Evolutionary conservation across 345 rosid genomes (phyloP).

Genomic region (Chamaenerion angustifolium): DNA sequence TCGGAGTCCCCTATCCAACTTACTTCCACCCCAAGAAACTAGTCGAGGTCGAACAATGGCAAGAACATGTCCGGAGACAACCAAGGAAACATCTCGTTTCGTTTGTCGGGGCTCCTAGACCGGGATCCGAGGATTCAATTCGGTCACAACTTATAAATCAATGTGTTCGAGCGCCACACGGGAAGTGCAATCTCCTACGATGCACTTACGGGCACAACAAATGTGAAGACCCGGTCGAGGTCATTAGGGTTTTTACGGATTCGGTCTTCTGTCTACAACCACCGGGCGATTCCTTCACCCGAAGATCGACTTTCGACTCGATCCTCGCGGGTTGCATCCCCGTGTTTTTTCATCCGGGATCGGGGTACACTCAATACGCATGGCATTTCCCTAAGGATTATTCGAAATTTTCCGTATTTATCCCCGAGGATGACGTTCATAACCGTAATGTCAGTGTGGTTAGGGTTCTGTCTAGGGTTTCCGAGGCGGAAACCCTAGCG

Average conservation of each 20-base stretch:
- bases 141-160: slow-evolving; percentile 29
- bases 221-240: slow-evolving; percentile 26
- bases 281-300: slow-evolving; percentile 45
- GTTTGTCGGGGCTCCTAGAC: slow-evolving; percentile 41
- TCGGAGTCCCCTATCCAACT: slow-evolving; percentile 48
- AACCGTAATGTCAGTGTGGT: slow-evolving; percentile 11
- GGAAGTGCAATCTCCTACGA: slow-evolving; percentile 26
- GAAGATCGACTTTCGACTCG: slow-evolving; percentile 48
- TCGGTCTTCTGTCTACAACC: slow-evolving; percentile 48
- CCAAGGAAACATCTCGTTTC: slow-evolving; percentile 27
- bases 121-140: slow-evolving; percentile 15
- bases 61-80: slow-evolving; percentile 13
- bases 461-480: slow-evolving; percentile 14
- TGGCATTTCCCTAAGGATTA: slow-evolving; percentile 37
- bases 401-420: slow-evolving; percentile 30
- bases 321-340: slow-evolving; percentile 51
- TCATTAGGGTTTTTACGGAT: slow-evolving; percentile 24
- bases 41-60: slow-evolving; percentile 28
- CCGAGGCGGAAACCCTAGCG: slow-evolving; percentile 12
- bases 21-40: slow-evolving; percentile 38
- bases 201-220: slow-evolving; percentile 16
- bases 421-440: slow-evolving; percentile 20
- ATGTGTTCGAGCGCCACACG: slow-evolving; percentile 17
- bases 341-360: slow-evolving; percentile 44
- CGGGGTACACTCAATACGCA: slow-evolving; percentile 33